Percentiles rank a stretch among this genome's conserved stretches.
Evolutionary conservation across 2,329 filamentous ascomycete genomes (phyloP).

Genomic region (Hansfordia pulvinata): DNA sequence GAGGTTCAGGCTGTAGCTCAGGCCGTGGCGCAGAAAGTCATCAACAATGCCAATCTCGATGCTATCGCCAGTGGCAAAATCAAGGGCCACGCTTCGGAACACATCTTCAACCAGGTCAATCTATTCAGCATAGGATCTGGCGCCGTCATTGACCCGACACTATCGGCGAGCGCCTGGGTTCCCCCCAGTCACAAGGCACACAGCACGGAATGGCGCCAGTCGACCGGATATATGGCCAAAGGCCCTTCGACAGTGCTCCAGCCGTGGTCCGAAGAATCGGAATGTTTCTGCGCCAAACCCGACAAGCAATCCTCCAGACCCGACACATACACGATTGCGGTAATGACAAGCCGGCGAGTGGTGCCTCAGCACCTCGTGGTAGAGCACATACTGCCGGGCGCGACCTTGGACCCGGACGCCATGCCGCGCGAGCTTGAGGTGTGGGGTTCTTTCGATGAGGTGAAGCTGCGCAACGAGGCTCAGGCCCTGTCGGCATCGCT

Average conservation of each 20-base stretch:
- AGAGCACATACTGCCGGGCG: conserved; percentile 53
- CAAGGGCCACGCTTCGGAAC: conserved; percentile 24
- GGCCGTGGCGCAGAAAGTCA: conserved; percentile 24
- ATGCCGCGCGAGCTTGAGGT: conserved; percentile 59
- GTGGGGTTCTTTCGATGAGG: conserved; percentile 45
- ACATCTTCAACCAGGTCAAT: conserved; percentile 50
- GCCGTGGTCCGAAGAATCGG: conserved; percentile 64
- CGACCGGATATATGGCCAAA: conserved; percentile 10
- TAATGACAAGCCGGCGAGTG: conserved; percentile 43
- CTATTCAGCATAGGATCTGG: conserved; percentile 56
- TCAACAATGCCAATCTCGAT: conserved; percentile 31
- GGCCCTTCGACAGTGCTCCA: conserved; percentile 43
- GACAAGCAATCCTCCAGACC: conserved; percentile 28
- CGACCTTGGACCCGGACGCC: conserved; percentile 45
- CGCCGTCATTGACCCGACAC: conserved; percentile 44
- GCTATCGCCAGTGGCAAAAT: conserved; percentile 32
- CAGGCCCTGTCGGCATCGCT: conserved; percentile 27
- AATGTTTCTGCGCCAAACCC: conserved; percentile 71
- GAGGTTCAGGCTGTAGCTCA: conserved; percentile 28
- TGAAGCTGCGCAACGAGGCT: conserved; percentile 23
- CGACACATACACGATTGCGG: conserved; percentile 46
- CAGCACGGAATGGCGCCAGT: conserved; percentile 13
- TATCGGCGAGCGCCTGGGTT: conserved; percentile 46
- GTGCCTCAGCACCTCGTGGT: conserved; percentile 57
- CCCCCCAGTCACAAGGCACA: conserved; percentile 12